Evolutionary conservation across 2,329 filamentous ascomycete species (phyloP).

Genomic region (Aspergillus sclerotialis): DNA sequence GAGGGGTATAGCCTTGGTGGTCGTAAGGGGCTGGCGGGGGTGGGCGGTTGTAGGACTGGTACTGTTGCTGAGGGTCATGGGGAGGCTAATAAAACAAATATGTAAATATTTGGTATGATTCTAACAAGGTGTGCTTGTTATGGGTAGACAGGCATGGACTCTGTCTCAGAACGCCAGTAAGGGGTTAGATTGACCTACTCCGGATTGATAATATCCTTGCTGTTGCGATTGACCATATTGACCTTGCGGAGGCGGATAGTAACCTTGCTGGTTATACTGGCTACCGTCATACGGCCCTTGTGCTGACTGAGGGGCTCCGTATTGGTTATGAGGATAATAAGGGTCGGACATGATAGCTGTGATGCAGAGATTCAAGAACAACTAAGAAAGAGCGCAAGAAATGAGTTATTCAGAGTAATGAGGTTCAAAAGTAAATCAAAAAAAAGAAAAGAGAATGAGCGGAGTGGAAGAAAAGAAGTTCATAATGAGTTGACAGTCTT

Average conservation of each 20-base stretch:
- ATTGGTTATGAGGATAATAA: constrained; percentile 17
- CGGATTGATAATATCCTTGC: constrained; percentile 18
- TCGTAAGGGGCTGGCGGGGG: constrained; percentile 14
- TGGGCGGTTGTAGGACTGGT: constrained; percentile 12
- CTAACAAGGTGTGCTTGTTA: too few species aligned
- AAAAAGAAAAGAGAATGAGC: neutral
- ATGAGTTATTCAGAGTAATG: too few species aligned
- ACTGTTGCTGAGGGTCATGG: too few species aligned
- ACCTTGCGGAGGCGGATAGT: constrained; percentile 14
- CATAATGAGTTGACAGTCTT: too few species aligned
- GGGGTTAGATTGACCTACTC: constrained; percentile 13
- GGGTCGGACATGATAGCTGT: constrained; percentile 7
- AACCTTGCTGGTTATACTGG: constrained; percentile 16
- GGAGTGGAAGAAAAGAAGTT: neutral
- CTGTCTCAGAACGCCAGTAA: constrained; percentile 1
- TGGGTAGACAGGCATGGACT: too few species aligned
- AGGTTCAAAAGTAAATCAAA: too few species aligned
- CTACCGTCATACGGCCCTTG: constrained; percentile 7
- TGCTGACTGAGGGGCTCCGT: constrained; percentile 9
- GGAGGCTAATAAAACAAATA: too few species aligned
- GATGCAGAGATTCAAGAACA: neutral
- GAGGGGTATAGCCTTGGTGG: constrained; percentile 10
- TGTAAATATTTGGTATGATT: too few species aligned
- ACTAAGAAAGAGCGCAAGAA: neutral
- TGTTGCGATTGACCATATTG: constrained; percentile 14